These are phyloP conservation scores for Naegleria fowleri DNA, from an alignment of 208 protist species.

Conservation along the genomic window DNA sequence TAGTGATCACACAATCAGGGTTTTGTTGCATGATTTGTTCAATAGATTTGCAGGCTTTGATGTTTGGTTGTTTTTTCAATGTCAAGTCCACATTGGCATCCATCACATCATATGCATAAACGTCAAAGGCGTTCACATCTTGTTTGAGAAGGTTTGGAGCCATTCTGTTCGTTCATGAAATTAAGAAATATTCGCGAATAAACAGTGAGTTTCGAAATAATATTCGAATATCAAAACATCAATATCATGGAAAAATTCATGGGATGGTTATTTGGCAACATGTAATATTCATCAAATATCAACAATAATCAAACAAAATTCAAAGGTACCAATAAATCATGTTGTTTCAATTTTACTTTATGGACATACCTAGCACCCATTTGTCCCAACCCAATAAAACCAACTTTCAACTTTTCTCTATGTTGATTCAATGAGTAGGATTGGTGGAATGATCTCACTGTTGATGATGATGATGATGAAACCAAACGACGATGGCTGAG, in stretches of 20 bases:
- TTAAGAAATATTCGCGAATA: too few species aligned
- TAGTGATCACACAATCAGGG: conserved; percentile 59
- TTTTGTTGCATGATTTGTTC: conserved; percentile 36
- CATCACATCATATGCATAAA: background rate
- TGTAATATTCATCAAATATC: too few species aligned
- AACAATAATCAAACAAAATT: too few species aligned
- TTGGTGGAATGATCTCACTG: background rate
- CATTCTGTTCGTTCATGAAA: conserved; percentile 26
- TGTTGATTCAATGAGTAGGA: background rate
- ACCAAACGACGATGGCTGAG: too few species aligned
- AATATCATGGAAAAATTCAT: too few species aligned
- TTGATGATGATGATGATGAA: too few species aligned
- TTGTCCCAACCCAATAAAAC: conserved; percentile 45
- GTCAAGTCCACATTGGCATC: background rate
- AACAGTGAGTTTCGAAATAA: too few species aligned
- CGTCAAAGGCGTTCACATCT: background rate
- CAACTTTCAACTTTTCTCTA: background rate
- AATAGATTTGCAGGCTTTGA: background rate
- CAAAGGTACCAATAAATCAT: too few species aligned
- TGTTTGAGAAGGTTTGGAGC: conserved; percentile 29
- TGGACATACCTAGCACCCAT: conserved; percentile 32
- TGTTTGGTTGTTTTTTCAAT: background rate
- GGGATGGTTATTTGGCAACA: too few species aligned
- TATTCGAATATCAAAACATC: too few species aligned
- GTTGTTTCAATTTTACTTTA: too few species aligned